Conservation (phyloP, 495 filamentous ascomycete species). For the Cercophora samala region DNA sequence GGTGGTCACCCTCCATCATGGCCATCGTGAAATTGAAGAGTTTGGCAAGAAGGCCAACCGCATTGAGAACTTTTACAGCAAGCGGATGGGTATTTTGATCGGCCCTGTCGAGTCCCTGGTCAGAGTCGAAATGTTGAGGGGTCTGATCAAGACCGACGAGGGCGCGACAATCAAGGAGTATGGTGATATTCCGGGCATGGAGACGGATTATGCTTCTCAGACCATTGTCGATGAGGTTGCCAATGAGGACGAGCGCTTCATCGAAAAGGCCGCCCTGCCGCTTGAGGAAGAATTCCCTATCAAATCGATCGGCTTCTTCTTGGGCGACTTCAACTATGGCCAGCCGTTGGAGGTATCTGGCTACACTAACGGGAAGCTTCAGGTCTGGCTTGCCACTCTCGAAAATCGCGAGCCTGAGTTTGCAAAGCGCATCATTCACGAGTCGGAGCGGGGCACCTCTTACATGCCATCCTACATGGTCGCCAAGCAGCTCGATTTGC, state of each 20-base stretch:
- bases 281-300: conserved; percentile 90
- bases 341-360: conserved; percentile 79
- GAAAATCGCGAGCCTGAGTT: conserved; percentile 76
- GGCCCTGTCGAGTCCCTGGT: conserved; percentile 84
- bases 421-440: conserved; percentile 63
- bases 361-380: conserved; percentile 67
- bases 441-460: conserved; percentile 61
- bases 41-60: conserved; percentile 79
- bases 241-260: conserved; percentile 88
- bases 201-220: conserved; percentile 88
- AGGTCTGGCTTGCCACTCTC: conserved; percentile 67
- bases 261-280: conserved; percentile 79
- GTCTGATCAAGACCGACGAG: conserved; percentile 83
- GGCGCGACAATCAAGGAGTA: conserved; percentile 94
- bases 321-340: conserved; percentile 94
- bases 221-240: conserved; percentile 84
- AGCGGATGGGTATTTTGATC: conserved; percentile 81
- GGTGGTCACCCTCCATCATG: conserved; percentile 64
- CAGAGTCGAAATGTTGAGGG: conserved; percentile 88
- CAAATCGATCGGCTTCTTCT: conserved; percentile 79
- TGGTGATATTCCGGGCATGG: conserved; percentile 79
- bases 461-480: conserved; percentile 87
- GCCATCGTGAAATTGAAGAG: conserved; percentile 71
- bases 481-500: conserved; percentile 73
- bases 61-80: conserved; percentile 84